Evolutionary conservation across 495 filamentous ascomycete genomes (phyloP).

Genomic region (Hypoxylon crocopeplum): DNA sequence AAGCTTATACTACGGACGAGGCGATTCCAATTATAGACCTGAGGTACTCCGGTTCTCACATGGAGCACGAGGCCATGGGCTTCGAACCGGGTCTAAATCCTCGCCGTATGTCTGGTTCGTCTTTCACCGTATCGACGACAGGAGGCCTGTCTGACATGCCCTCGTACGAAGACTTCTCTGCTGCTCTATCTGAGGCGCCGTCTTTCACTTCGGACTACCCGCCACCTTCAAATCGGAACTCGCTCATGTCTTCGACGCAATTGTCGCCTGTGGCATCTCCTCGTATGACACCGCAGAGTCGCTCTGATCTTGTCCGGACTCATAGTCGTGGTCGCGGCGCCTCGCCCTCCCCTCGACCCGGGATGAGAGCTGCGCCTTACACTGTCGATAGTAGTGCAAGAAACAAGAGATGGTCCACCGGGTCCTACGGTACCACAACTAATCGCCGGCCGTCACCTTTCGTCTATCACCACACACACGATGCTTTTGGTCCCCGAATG

Average conservation of each 20-base stretch:
- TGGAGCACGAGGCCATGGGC: conserved; percentile 49
- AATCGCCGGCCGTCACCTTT: conserved; percentile 63
- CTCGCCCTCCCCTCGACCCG: conserved; percentile 70
- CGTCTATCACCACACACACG: conserved; percentile 58
- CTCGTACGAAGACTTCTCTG: conserved; percentile 66
- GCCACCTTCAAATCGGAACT: conserved; percentile 62
- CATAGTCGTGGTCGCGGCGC: conserved; percentile 65
- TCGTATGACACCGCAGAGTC: conserved; percentile 62
- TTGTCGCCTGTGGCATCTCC: conserved; percentile 65
- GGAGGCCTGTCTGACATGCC: conserved; percentile 63
- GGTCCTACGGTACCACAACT: conserved; percentile 62
- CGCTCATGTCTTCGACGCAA: conserved; percentile 65
- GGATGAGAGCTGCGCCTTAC: conserved; percentile 69
- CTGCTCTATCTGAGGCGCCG: conserved; percentile 61
- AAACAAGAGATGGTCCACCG: conserved; percentile 76
- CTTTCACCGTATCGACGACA: conserved; percentile 64
- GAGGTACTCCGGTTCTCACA: conserved; percentile 47
- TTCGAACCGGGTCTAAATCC: conserved; percentile 52
- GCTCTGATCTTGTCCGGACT: conserved; percentile 62
- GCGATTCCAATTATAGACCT: conserved; percentile 62
- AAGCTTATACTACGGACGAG: conserved; percentile 63
- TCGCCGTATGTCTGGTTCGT: conserved; percentile 64
- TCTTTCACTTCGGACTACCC: conserved; percentile 64
- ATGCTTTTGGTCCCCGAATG: conserved; percentile 56
- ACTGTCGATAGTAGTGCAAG: conserved; percentile 61